phyloP scores from a whole-genome alignment of 2,329 filamentous ascomycete species.

The Alternaria sp. region DNA sequence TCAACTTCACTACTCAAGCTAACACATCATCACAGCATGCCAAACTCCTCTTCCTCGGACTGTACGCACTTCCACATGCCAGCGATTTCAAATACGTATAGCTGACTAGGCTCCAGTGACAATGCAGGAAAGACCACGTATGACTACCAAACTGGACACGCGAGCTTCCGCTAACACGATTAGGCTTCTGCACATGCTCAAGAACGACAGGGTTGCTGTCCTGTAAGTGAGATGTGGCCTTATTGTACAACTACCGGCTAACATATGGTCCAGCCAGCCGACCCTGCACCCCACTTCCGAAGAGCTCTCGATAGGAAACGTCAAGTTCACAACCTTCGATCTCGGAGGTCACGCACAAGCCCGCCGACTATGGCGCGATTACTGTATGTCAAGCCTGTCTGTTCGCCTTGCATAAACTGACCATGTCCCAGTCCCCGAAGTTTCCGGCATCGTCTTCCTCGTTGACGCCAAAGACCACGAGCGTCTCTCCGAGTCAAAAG shows the following conservation, averaged over 20 bases:
- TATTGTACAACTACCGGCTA: constrained; percentile 1
- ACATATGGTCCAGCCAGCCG: constrained; percentile 26
- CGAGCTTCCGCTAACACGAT: constrained; percentile 13
- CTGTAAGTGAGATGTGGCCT: constrained; percentile 63
- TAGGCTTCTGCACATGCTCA: constrained; percentile 85
- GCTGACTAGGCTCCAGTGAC: constrained; percentile 77
- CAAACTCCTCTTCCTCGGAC: constrained; percentile 72
- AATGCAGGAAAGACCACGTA: constrained; percentile 94
- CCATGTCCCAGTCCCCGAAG: constrained; percentile 42
- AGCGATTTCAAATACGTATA: not conserved
- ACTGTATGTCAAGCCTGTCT: constrained; percentile 30
- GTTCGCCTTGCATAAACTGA: constrained; percentile 5
- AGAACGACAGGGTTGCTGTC: constrained; percentile 87
- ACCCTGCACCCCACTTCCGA: constrained; percentile 68
- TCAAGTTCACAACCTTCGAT: constrained; percentile 95
- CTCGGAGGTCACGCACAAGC: constrained; percentile 52
- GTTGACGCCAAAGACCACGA: constrained; percentile 98
- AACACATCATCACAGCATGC: constrained; percentile 64
- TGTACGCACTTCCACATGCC: constrained; percentile 46
- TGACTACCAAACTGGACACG: not conserved
- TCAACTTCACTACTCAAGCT: constrained; percentile 3
- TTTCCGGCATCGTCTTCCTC: constrained; percentile 87
- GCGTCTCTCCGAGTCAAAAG: constrained; percentile 92
- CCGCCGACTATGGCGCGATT: constrained; percentile 50
- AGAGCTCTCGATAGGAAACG: constrained; percentile 57